These are phyloP conservation scores for Botrytis porri DNA, from an alignment of 2,329 filamentous ascomycete genomes.

Conservation along the genomic window DNA sequence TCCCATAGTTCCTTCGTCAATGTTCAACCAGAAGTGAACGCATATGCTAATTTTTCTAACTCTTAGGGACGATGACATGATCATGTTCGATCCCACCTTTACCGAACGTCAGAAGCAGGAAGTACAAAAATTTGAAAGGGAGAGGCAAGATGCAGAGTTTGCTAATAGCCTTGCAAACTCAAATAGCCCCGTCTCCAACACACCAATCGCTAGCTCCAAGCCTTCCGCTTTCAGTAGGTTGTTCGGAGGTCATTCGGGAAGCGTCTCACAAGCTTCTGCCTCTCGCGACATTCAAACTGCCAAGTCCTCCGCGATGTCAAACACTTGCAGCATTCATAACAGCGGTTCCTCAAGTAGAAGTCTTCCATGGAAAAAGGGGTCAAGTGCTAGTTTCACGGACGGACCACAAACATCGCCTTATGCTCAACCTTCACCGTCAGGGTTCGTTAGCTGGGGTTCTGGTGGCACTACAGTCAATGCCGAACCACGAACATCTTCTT, in stretches of 20 bases:
- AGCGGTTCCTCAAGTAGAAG: background rate
- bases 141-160: conserved; percentile 39
- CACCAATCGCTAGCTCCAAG: conserved; percentile 15
- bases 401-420: background rate
- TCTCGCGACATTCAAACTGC: conserved; percentile 8
- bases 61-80: conserved; percentile 31
- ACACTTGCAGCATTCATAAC: background rate
- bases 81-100: conserved; percentile 22
- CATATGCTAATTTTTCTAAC: conserved; percentile 16
- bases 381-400: background rate
- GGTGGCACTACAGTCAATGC: background rate
- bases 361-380: background rate
- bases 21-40: background rate
- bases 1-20: background rate
- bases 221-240: conserved; percentile 35
- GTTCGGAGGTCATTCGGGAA: conserved; percentile 26
- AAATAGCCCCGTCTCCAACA: background rate
- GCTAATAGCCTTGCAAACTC: conserved; percentile 33
- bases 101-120: conserved; percentile 35
- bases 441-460: background rate
- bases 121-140: conserved; percentile 42
- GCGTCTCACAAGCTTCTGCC: conserved; percentile 21
- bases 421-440: background rate
- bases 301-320: background rate
- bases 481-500: conserved; percentile 1